These are phyloP conservation scores for Bimuria novae-zelandiae DNA, from an alignment of 2,329 filamentous ascomycete genomes.

Conservation along the genomic window DNA sequence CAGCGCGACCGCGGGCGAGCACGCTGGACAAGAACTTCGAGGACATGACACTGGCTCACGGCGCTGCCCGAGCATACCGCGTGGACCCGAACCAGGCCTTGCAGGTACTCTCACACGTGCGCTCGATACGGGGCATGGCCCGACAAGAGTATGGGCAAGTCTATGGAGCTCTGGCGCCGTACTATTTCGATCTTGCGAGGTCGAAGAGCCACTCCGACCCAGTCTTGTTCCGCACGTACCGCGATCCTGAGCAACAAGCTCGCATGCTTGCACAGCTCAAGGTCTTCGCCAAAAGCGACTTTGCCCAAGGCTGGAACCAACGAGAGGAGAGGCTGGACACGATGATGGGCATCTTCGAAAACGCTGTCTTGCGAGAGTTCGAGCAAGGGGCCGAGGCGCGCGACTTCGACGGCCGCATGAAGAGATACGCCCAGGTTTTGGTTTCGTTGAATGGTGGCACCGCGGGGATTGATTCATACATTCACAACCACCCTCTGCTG, in stretches of 20 bases:
- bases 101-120: conserved; percentile 69
- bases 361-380: conserved; percentile 87
- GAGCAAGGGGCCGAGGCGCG: conserved; percentile 87
- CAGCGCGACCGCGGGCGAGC: conserved; percentile 27
- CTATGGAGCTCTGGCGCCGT: conserved; percentile 84
- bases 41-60: conserved; percentile 63
- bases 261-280: conserved; percentile 83
- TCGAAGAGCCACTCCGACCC: conserved; percentile 78
- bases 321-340: conserved; percentile 73
- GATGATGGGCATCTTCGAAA: conserved; percentile 85
- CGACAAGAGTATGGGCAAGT: conserved; percentile 89
- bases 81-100: conserved; percentile 68
- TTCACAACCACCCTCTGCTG: conserved; percentile 87
- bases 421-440: conserved; percentile 84
- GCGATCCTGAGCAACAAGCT: conserved; percentile 87
- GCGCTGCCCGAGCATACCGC: conserved; percentile 29
- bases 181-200: conserved; percentile 80
- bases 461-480: conserved; percentile 80
- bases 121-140: conserved; percentile 81
- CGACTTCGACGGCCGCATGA: conserved; percentile 89
- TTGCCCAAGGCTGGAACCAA: conserved; percentile 71
- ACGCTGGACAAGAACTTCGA: conserved; percentile 75
- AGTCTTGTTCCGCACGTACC: conserved; percentile 82
- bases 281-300: conserved; percentile 80
- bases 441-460: conserved; percentile 79